A percentile compares a stretch with the other conserved stretches of the same genome.
phyloP scores from a whole-genome alignment of 768 basidiomycete genomes.

The Pisolithus microcarpus region DNA sequence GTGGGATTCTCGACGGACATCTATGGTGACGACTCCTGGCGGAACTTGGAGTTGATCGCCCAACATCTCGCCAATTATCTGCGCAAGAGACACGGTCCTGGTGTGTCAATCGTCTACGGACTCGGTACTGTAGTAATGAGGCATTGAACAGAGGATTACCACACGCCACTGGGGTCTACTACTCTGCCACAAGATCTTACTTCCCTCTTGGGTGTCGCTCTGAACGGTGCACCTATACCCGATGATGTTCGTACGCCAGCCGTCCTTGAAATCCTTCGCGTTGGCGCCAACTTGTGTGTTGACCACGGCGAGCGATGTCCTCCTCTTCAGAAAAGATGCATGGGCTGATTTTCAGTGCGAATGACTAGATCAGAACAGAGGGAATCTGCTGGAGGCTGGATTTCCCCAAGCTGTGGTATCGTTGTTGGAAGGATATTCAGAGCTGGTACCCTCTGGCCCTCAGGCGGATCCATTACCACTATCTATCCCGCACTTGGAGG shows the following conservation, averaged over 20 bases:
- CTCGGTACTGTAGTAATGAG: slow-evolving; percentile 9
- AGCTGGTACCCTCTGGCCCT: slow-evolving; percentile 32
- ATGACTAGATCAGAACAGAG: slow-evolving; percentile 64
- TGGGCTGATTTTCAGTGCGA: slow-evolving; percentile 3
- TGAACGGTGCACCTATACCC: slow-evolving; percentile 43
- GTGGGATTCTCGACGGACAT: slow-evolving; percentile 26
- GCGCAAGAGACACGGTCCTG: slow-evolving; percentile 46
- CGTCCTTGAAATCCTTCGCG: slow-evolving; percentile 64
- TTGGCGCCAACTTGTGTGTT: slow-evolving; percentile 78
- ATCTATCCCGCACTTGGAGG: slow-evolving; percentile 55
- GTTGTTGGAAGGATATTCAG: slow-evolving; percentile 59
- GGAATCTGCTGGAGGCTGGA: slow-evolving; percentile 58
- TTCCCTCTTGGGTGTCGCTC: slow-evolving; percentile 49
- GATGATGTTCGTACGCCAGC: slow-evolving; percentile 40
- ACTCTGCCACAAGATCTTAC: slow-evolving; percentile 59
- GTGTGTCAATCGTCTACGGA: slow-evolving; percentile 26
- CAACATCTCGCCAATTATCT: slow-evolving; percentile 57
- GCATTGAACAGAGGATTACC: slow-evolving; percentile 52
- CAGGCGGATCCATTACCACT: slow-evolving; percentile 42
- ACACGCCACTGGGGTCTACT: slow-evolving; percentile 59
- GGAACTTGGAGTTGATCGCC: slow-evolving; percentile 42
- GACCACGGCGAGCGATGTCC: slow-evolving; percentile 55
- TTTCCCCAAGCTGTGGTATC: slow-evolving; percentile 62
- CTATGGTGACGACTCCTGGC: slow-evolving; percentile 37
- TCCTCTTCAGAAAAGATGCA: neutral